These are phyloP conservation scores for Ilex aquifolium DNA, from an alignment of 257 asterid species.

Conservation along the genomic window DNA sequence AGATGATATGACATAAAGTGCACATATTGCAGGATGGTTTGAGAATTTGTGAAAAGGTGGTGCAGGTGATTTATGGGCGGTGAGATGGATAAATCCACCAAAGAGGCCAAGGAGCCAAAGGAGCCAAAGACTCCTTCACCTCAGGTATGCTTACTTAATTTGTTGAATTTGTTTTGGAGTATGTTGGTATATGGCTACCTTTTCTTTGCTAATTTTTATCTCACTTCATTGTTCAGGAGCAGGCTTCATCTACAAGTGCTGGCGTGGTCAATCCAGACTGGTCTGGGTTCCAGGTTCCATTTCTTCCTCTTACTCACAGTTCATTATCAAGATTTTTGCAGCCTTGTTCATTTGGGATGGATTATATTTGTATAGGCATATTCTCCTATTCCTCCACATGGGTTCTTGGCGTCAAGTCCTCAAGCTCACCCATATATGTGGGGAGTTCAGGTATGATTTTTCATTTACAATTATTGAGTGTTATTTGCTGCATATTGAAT, in stretches of 20 bases:
- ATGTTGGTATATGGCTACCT: neutral
- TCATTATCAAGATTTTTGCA: neutral
- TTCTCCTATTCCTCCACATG: conserved; percentile 86
- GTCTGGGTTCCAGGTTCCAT: conserved; percentile 85
- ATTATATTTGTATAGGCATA: conserved; percentile 53
- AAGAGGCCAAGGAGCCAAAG: conserved; percentile 73
- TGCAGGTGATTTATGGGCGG: conserved; percentile 56
- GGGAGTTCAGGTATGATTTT: conserved; percentile 80
- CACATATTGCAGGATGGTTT: conserved; percentile 33
- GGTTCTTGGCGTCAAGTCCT: conserved; percentile 76
- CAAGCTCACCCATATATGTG: conserved; percentile 95
- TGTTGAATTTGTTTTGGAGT: neutral
- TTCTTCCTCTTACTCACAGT: conserved; percentile 4
- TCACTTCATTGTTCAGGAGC: conserved; percentile 47
- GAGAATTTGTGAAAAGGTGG: conserved; percentile 23
- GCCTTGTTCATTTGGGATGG: neutral
- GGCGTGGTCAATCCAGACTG: conserved; percentile 70
- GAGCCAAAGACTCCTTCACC: conserved; percentile 61
- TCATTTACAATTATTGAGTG: neutral
- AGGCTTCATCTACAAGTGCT: conserved; percentile 47
- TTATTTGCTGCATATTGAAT: too few relatives aligned
- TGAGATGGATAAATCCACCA: conserved; percentile 73
- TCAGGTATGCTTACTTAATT: conserved; percentile 36
- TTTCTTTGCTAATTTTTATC: neutral
- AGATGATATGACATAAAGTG: conserved; percentile 9